Percentiles rank a stretch among this genome's conserved stretches.
These are phyloP conservation scores for Hysterium pulicare DNA, from an alignment of 2,329 filamentous ascomycete species.

Conservation along the genomic window DNA sequence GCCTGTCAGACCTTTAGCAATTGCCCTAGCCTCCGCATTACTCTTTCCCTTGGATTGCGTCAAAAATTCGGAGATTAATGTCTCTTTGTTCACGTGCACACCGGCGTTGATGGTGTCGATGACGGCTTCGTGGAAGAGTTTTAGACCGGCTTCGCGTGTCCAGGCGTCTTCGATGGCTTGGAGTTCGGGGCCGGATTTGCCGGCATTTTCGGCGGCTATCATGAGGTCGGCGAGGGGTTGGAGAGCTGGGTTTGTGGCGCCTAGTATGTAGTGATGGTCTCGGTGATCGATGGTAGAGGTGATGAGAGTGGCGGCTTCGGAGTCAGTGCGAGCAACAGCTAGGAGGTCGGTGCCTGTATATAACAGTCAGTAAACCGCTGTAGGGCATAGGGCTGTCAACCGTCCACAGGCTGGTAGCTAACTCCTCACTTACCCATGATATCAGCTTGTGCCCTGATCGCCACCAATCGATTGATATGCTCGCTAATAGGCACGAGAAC, in stretches of 20 bases:
- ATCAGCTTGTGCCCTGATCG: slow-evolving; percentile 94
- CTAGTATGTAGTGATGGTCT: slow-evolving; percentile 91
- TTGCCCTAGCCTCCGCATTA: slow-evolving; percentile 74
- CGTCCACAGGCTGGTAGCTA: too few species aligned
- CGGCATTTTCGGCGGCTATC: slow-evolving; percentile 75
- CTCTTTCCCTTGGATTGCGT: slow-evolving; percentile 73
- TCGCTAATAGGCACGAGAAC: slow-evolving; percentile 94
- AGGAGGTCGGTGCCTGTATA: slow-evolving; percentile 71
- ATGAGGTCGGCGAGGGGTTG: slow-evolving; percentile 88
- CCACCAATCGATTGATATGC: slow-evolving; percentile 96
- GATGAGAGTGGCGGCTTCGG: slow-evolving; percentile 95
- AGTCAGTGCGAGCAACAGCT: slow-evolving; percentile 90
- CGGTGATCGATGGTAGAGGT: slow-evolving; percentile 93
- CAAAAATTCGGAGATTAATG: slow-evolving; percentile 64
- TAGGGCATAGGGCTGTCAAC: too few species aligned
- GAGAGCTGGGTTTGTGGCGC: slow-evolving; percentile 79
- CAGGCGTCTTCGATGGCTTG: slow-evolving; percentile 92
- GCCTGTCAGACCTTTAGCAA: slow-evolving; percentile 74
- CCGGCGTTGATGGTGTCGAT: slow-evolving; percentile 72
- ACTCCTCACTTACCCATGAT: slow-evolving; percentile 95
- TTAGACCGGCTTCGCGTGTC: slow-evolving; percentile 73
- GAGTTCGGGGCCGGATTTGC: slow-evolving; percentile 75
- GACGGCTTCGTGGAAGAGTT: slow-evolving; percentile 89
- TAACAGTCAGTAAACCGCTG: not conserved
- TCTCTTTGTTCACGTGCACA: slow-evolving; percentile 65